Conservation (phyloP, 2,329 filamentous ascomycete genomes). For the Orbilia blumenaviensis region DNA sequence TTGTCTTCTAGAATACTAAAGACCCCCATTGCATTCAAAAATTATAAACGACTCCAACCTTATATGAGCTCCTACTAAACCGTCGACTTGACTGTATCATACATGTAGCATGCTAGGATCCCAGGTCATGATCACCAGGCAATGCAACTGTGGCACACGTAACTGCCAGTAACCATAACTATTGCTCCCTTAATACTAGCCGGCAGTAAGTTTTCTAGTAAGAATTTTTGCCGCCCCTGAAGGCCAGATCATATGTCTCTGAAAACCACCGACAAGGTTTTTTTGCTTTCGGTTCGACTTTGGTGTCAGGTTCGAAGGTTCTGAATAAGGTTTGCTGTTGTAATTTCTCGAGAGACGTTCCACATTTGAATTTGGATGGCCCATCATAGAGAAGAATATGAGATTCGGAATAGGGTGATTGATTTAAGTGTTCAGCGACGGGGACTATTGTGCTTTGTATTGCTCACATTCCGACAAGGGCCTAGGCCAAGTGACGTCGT, state of each 20-base stretch:
- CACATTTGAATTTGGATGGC: background rate
- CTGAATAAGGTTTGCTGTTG: slow-evolving; percentile 5
- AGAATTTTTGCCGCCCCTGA: background rate
- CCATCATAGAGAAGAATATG: no score
- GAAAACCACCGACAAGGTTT: background rate
- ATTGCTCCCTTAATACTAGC: background rate
- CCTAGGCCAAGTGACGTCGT: no score
- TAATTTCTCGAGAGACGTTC: slow-evolving; percentile 17
- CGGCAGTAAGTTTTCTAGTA: background rate
- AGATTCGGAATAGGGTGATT: no score
- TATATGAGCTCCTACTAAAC: background rate
- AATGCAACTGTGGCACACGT: no score
- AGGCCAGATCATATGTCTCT: background rate
- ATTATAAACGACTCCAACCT: background rate
- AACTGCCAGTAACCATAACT: no score
- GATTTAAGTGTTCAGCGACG: no score
- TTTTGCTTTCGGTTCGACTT: background rate
- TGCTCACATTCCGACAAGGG: no score
- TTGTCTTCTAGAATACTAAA: no score
- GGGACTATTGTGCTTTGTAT: background rate
- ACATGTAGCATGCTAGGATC: no score
- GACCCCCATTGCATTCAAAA: no score
- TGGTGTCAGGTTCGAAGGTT: slow-evolving; percentile 8
- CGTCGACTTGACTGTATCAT: no score
- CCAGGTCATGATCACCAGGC: no score